These are phyloP conservation scores for Nakazawaea laoshanensis DNA, from an alignment of 805 yeast genomes.

Conservation along the genomic window DNA sequence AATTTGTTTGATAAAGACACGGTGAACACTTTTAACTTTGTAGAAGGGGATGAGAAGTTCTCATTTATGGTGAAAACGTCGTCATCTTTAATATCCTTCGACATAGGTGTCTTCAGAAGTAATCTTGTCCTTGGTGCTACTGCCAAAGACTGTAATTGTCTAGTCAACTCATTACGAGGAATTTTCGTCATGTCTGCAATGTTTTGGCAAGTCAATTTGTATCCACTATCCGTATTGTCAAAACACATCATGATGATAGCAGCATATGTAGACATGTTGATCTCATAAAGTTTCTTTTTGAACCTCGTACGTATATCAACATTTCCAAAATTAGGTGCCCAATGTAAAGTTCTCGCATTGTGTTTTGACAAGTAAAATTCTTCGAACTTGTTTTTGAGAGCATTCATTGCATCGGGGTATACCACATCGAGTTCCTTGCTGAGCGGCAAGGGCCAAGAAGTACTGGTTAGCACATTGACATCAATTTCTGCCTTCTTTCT, in stretches of 20 bases:
- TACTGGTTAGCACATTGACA: slow-evolving; percentile 48
- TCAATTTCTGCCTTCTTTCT: slow-evolving; percentile 31
- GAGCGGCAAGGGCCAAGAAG: slow-evolving; percentile 59
- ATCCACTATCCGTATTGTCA: slow-evolving; percentile 32
- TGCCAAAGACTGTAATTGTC: slow-evolving; percentile 77
- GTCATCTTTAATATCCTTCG: slow-evolving; percentile 53
- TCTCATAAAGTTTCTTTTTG: slow-evolving; percentile 62
- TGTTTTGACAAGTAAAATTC: slow-evolving; percentile 41
- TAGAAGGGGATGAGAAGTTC: slow-evolving; percentile 57
- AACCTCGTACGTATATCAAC: slow-evolving; percentile 71
- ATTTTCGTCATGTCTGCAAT: slow-evolving; percentile 61
- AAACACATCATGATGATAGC: slow-evolving; percentile 74
- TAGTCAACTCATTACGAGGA: slow-evolving; percentile 61
- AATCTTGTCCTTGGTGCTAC: slow-evolving; percentile 77
- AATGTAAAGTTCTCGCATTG: slow-evolving; percentile 50
- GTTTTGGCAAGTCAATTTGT: slow-evolving; percentile 48
- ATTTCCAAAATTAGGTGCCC: slow-evolving; percentile 83
- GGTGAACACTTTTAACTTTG: slow-evolving; percentile 68
- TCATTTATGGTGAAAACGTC: slow-evolving; percentile 66
- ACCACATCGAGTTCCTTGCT: slow-evolving; percentile 25
- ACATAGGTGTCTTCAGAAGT: slow-evolving; percentile 66
- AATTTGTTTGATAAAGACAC: slow-evolving; percentile 38
- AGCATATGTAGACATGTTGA: slow-evolving; percentile 74
- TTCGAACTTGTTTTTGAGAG: slow-evolving; percentile 37
- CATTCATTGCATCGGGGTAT: slow-evolving; percentile 35